Base-by-base conservation (phyloP, 176 grass and related monocot genomes). In the Ananas comosus region DNA sequence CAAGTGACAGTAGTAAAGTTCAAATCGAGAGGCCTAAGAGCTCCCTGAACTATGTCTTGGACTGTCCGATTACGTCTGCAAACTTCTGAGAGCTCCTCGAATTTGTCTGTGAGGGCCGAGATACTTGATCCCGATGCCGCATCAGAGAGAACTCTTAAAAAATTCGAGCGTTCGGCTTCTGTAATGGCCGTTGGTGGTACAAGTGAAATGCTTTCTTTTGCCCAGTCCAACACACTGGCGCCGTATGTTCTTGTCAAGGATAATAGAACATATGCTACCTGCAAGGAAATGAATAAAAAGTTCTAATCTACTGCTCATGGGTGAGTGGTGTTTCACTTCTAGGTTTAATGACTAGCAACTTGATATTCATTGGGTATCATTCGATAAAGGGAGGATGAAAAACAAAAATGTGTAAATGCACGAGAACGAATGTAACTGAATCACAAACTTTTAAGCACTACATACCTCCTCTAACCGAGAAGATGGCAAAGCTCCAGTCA, bases 231-330 rank as follows among this genome's bases (percentile, higher is more conserved):
- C 76, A 91, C 82, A 61, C 84, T 81, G 67, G 57, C 80, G 74
- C 90, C 87, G 65, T 88, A 93, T 17, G 90, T 80, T 88, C 87
- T 78, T 33, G 80, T 90, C 64, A 99, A 75, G 64, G 90, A 91
- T 49, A 93, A 64, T 72, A 99, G 78, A 83, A 99, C 87, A 70
- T 91, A 99, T 13, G 82, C 86, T 23, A 99, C 85, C 95, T 99
- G 74, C 61, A 76, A 73, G 59, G 65, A 75, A 64, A 53, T 16
- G 69, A 42, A 69, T 65, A 11, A 67, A 53, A 71, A 78, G 66
- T 48, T 18, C 13, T 47, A 4, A 28, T 50, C 10, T 12, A 57
- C 24, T 57, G 52, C 33, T 49, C 7, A 16, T 51, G 21, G 13
- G 10, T 18, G 33, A 42, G 33, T 42, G 33, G 4, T 42, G 4